Evolutionary conservation across 108 stramenopile species (phyloP).

Genomic region (Nitzschia inconspicua): DNA sequence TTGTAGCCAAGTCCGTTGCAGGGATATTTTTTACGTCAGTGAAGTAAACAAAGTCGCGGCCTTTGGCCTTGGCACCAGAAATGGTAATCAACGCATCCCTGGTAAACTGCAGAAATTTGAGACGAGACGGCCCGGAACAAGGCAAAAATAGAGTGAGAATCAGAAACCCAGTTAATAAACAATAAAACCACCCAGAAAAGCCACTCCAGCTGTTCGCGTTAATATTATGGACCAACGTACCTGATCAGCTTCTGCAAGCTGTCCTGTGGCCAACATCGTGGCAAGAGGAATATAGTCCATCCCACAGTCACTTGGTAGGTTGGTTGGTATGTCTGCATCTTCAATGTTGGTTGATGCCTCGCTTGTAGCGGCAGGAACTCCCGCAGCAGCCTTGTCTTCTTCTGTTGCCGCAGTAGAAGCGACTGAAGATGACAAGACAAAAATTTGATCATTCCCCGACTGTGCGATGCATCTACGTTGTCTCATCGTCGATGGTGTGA

Average conservation of each 20-base stretch:
- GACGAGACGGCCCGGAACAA: not conserved
- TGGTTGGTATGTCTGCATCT: constrained; percentile 78
- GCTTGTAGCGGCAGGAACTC: constrained; percentile 44
- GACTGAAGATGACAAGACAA: not conserved
- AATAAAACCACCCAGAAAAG: not conserved
- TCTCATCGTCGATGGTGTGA: no score
- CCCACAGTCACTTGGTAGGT: constrained; percentile 79
- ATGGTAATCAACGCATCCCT: constrained; percentile 91
- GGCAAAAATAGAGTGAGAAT: constrained; percentile 1
- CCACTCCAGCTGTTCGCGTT: not conserved
- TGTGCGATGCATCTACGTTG: no score
- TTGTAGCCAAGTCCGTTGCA: constrained; percentile 88
- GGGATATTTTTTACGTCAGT: constrained; percentile 95
- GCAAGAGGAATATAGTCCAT: constrained; percentile 93
- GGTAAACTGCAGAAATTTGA: constrained; percentile 68
- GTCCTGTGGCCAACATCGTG: constrained; percentile 87
- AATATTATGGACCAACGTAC: constrained; percentile 26
- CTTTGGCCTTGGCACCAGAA: constrained; percentile 83
- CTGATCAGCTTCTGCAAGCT: constrained; percentile 88
- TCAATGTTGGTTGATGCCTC: constrained; percentile 33
- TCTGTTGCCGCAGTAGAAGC: not conserved
- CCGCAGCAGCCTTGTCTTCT: constrained; percentile 51
- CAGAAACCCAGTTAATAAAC: not conserved
- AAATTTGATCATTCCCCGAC: no score
- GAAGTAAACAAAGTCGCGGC: constrained; percentile 95